Evolutionary conservation across 148 eudicot genomes (phyloP), one percentile per base, ranked within the genome.

Genomic region (Nepenthes mirabilis): DNA sequence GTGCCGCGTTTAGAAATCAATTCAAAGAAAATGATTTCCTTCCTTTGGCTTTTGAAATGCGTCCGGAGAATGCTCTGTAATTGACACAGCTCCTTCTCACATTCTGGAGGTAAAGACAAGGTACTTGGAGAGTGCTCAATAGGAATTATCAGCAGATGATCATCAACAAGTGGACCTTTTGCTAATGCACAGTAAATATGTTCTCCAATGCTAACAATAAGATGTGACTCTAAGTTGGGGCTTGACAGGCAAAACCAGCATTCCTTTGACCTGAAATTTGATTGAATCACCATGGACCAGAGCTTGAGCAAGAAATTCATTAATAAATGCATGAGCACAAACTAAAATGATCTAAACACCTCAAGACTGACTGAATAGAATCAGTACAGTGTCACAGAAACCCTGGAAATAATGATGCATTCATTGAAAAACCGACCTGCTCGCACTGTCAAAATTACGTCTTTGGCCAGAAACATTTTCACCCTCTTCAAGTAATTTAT

Each of bases 191-290:
- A 88, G 53, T 91, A 91, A 69, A 82, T 78, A 61, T 74, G 63
- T 60, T 88, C 98, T 58, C 96, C 93, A 65, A 91, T 68, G 63
- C 85, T 82, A 45, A 83, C 80, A 71, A 91, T 88, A 53, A 91
- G 72, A 77, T 91, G 94, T 23, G 90, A 81, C 79, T 88, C 90
- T 48, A 88, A 70, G 70, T 70, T 79, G 49, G 87, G 85, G 70
- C 95, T 93, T 60, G 98, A 93, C 77, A 93, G 73, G 72, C 98
- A 93, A 86, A 93, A 93, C 98, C 98, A 93, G 81, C 95, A 93
- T 64, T 86, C 96, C 56, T 70, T 86, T 54, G 88, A 86, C 79
- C 98, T 93, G 79, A 65, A 65, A 74, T 47, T 47, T 33, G 13
- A 58, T 58, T 50, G 55, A 33, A 58, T 55, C 36, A 56, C 5